Base-by-base conservation (phyloP, 2,329 filamentous ascomycete species). In the Didymella lethalis region DNA sequence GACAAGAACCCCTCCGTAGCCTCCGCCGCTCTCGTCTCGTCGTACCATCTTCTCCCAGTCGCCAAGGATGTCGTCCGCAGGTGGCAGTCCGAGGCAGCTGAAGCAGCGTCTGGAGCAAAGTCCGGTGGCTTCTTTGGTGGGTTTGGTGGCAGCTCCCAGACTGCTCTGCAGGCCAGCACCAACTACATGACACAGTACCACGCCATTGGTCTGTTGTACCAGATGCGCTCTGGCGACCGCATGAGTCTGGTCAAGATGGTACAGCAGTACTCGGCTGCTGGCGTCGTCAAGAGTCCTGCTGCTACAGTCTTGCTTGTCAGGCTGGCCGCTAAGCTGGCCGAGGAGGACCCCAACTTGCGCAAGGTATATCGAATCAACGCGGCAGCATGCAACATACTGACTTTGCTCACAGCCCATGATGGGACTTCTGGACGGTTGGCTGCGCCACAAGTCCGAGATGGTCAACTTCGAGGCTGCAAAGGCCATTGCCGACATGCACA, bases 221-320 rank as follows among this genome's bases (percentile, higher is more conserved):
- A 98, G 81, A 98, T 98, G 92, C 90, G 95, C 73, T 90, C 90
- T 72, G 93, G 97, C 78, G 95, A 99, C 78, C 88, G 95, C 71
- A 99, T 99, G 95, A 93, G 95, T 23, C 82, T 99, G 70, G 94
- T 98, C 61, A 99, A 99, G 86, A 98, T 99, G 95, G 94, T 99
- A n/a, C 95, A 99, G 82, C 95, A 99, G 78, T 98, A 97, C 76
- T 93, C 93, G 51, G 89, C 90, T 52, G 87, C 93, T 16, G 95
- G 95, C 58, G 92, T 92, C 11, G 90, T 98, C 63, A 98, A 97
- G 87, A 97, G 91, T 79, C 93, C 95, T 20, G 92, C 94, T 60
- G 95, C 93, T 32, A 90, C 93, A 58, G 88, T 99, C 49, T 89
- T 99, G 86, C 85, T 99, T 28, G 95, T 99, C 54, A 87, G 95